Conservation (phyloP, 2,329 filamentous ascomycete genomes). For the Cryphonectria carpinicola region DNA sequence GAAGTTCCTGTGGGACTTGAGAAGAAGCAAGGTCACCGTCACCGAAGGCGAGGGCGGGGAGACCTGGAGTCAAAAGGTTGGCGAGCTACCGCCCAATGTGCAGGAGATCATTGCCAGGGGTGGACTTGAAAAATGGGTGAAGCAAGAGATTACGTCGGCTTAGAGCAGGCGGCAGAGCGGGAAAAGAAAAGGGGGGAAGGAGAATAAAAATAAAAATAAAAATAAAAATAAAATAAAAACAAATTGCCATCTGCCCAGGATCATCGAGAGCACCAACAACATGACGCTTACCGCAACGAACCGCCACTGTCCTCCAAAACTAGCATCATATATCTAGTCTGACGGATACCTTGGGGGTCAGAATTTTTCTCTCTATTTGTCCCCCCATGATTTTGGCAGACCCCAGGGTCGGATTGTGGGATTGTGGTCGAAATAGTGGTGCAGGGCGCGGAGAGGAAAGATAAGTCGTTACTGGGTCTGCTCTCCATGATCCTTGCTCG, state of each 20-base stretch:
- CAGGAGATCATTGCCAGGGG: slow-evolving; percentile 82
- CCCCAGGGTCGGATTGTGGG: not conserved
- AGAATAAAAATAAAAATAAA: not conserved
- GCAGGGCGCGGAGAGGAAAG: too few species aligned
- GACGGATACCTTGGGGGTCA: not conserved
- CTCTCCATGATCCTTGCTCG: not conserved
- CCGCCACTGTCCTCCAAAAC: not conserved
- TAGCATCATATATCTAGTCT: not conserved
- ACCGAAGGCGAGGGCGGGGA: slow-evolving; percentile 69
- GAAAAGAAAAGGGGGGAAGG: not conserved
- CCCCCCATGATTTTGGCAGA: not conserved
- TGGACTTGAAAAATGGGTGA: slow-evolving; percentile 83
- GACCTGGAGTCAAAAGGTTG: slow-evolving; percentile 79
- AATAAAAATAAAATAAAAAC: too few species aligned
- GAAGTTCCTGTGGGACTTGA: slow-evolving; percentile 82
- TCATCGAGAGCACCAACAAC: not conserved
- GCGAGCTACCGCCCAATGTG: slow-evolving; percentile 81
- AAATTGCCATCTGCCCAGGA: not conserved
- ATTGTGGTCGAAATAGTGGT: not conserved
- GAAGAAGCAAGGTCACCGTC: slow-evolving; percentile 70
- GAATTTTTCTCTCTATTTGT: not conserved
- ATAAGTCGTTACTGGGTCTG: slow-evolving; percentile 5
- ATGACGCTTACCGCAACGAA: not conserved
- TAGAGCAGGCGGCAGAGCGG: not conserved
- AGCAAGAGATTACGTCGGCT: slow-evolving; percentile 63